phyloP scores from a whole-genome alignment of 345 rosid genomes.

The Draba incana region DNA sequence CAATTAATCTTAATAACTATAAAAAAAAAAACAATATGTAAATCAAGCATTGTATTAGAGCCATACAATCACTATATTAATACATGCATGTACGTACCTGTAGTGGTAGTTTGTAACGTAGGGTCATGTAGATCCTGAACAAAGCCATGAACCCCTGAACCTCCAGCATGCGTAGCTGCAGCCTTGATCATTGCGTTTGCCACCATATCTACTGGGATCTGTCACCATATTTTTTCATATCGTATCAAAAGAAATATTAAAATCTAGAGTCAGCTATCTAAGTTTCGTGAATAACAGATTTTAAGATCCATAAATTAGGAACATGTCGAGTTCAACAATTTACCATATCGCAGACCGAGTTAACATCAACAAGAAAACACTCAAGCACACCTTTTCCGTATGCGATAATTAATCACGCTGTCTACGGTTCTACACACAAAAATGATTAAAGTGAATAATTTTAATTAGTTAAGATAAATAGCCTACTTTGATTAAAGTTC shows the following conservation, averaged over 20 bases:
- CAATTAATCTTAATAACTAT: conserved; percentile 35
- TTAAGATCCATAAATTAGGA: conserved; percentile 22
- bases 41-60: too few species aligned
- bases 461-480: neutral
- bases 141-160: conserved; percentile 26
- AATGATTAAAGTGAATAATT: neutral
- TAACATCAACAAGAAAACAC: conserved; percentile 43
- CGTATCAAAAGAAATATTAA: too few species aligned
- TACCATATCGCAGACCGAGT: conserved; percentile 53
- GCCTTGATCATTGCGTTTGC: conserved; percentile 39
- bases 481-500: neutral
- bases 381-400: conserved; percentile 56
- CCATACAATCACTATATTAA: too few species aligned
- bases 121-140: conserved; percentile 35
- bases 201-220: conserved; percentile 48
- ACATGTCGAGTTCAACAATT: conserved; percentile 10
- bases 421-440: conserved; percentile 60
- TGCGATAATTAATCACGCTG: conserved; percentile 42
- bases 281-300: neutral
- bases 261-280: too few species aligned
- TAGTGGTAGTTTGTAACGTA: conserved; percentile 40
- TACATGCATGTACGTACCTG: conserved; percentile 34
- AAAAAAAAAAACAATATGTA: neutral
- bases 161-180: conserved; percentile 24
- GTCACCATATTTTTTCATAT: too few species aligned